Base-by-base conservation (phyloP, 495 filamentous ascomycete species). In the Paragyromitra xinjiangensis region DNA sequence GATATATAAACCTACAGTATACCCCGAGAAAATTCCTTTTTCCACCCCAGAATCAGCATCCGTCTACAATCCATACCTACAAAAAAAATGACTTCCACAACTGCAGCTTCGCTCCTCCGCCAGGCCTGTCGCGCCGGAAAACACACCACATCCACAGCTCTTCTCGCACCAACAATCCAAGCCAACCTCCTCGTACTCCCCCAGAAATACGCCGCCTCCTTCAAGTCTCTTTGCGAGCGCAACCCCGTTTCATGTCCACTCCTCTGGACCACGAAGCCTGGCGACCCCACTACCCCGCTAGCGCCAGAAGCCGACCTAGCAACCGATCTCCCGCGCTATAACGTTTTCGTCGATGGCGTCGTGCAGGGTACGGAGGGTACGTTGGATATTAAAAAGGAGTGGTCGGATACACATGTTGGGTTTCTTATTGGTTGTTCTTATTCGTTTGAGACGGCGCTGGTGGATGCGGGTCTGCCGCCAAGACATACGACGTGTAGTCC, bases 401-500 rank as follows among this genome's bases (percentile, higher is more conserved):
- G 88, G 89, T 84, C 83, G 0, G 65, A 84, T 16, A 78, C 85
- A 16, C 86, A 90, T 69, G 85, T 89, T 14, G 88, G 84, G 0
- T 90, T 90, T 68, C 80, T 89, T 5, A 88, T 91, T 56, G 88
- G 89, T 0, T 91, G 88, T 75, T 88, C 86, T 0, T 90, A 85
- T 81, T 86, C 85, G 34, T 90, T 89, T 71, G 88, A 90, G 56
- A 81, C 83, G 45, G 86, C 87, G 11, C 83, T 90, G 37, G 73
- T 72, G 1, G 71, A 69, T 1, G 86, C 87, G 0, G 86, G 87
- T 0, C 73, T 90, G 2, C 63, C 82, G 51, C 86, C 87, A 0
- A 82, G 85, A 22, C 86, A 90, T 68, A 83, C 84, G 9, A 58
- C 75, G 6, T 82, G 83, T 0, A 75, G 70, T 11, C 77, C 77